Percentiles rank a stretch among this genome's conserved stretches.
Evolutionary conservation across 257 asterid species (phyloP).

Genomic region (Paraleonurus japonicus): DNA sequence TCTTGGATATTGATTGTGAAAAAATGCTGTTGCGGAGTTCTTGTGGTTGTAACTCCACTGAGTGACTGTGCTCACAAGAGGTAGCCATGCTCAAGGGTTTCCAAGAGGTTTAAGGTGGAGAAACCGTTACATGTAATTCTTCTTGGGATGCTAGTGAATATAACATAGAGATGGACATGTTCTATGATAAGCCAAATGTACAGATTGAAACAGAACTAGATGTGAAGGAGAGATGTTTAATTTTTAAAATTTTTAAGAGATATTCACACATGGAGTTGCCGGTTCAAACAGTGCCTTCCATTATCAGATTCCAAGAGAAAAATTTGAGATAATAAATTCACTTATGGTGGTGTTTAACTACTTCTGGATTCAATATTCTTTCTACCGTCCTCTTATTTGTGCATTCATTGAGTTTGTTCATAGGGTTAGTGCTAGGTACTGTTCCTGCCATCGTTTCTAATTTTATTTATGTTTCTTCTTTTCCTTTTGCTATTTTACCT

Average conservation of each 20-base stretch:
- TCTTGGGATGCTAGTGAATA: not conserved
- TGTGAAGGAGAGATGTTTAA: not conserved
- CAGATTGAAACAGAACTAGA: not conserved
- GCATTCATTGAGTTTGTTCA: not conserved
- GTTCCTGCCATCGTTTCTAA: not conserved
- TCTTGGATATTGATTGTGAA: not conserved
- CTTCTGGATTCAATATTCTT: not conserved
- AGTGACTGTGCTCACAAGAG: not conserved
- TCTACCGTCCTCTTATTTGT: not conserved
- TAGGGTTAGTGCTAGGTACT: not conserved
- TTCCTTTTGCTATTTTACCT: not conserved
- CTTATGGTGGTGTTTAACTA: constrained; percentile 7
- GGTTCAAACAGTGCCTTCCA: not conserved
- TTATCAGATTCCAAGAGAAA: not conserved
- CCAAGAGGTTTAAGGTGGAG: not conserved
- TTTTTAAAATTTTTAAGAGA: not conserved
- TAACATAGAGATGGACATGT: not conserved
- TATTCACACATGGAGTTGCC: not conserved
- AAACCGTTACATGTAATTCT: not conserved
- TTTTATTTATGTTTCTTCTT: not conserved
- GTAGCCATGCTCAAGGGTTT: not conserved
- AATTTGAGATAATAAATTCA: not conserved
- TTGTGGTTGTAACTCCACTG: not conserved
- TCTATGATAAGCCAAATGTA: not conserved
- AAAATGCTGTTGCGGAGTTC: not conserved